phyloP scores from a whole-genome alignment of 108 stramenopile species.

The Chaetoceros muelleri region DNA sequence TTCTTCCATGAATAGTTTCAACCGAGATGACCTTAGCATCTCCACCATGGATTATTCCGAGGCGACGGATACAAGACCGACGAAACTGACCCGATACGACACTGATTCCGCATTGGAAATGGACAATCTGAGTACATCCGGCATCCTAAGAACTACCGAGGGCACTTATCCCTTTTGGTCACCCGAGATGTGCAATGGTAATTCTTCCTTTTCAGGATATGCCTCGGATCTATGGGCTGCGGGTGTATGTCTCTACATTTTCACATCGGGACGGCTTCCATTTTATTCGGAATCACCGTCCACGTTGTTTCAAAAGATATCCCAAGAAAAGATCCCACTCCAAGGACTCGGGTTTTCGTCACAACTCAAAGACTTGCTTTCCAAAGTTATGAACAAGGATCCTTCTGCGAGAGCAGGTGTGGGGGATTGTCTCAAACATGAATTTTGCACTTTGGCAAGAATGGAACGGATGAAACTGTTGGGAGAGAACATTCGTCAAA shows the following conservation, averaged over 20 bases:
- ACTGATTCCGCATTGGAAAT: conserved; percentile 51
- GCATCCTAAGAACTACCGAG: conserved; percentile 73
- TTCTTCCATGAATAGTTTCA: neutral
- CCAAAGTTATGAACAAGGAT: conserved; percentile 52
- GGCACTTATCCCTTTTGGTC: conserved; percentile 85
- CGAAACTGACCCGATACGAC: conserved; percentile 27
- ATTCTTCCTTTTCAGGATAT: conserved; percentile 61
- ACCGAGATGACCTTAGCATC: conserved; percentile 4
- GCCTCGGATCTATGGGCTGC: conserved; percentile 89
- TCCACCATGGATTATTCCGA: conserved; percentile 2
- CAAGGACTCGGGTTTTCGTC: conserved; percentile 35
- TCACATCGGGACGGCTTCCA: conserved; percentile 70
- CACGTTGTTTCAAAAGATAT: conserved; percentile 62
- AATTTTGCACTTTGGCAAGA: conserved; percentile 47
- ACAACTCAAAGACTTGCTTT: conserved; percentile 41
- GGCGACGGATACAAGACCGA: conserved; percentile 4
- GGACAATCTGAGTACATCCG: conserved; percentile 36
- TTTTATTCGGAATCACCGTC: conserved; percentile 63
- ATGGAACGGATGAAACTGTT: conserved; percentile 27
- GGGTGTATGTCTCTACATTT: conserved; percentile 82
- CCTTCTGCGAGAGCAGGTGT: conserved; percentile 59
- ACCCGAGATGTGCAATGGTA: conserved; percentile 74
- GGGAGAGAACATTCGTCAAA: conserved; percentile 8
- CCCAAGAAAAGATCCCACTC: conserved; percentile 34
- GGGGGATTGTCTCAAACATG: conserved; percentile 76